phyloP scores from a whole-genome alignment of 179 eudicot genomes.

The Amaranthus tricolor region DNA sequence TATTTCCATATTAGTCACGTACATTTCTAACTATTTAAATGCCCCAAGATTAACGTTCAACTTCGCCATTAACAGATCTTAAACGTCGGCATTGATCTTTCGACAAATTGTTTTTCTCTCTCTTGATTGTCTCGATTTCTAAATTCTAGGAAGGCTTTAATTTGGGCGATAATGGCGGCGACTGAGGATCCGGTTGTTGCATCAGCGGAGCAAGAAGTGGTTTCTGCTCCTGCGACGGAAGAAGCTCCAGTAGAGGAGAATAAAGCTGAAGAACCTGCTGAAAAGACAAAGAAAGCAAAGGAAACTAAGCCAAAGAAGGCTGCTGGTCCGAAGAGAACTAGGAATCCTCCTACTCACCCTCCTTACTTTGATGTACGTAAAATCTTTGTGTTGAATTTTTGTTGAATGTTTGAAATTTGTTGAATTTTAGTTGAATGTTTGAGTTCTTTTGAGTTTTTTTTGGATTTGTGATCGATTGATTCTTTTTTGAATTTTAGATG shows the following conservation, averaged over 20 bases:
- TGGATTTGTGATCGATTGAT: not conserved
- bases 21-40: constrained; percentile 49
- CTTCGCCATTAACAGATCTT: constrained; percentile 17
- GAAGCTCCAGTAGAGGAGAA: constrained; percentile 19
- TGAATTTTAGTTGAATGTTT: not conserved
- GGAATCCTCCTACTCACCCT: constrained; percentile 42
- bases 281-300: constrained; percentile 26
- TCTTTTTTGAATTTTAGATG: constrained; percentile 38
- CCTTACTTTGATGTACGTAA: constrained; percentile 48
- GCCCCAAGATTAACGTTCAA: constrained; percentile 18
- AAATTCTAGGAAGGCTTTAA: not conserved
- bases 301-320: constrained; percentile 38
- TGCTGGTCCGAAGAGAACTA: constrained; percentile 27
- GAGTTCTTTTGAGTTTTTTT: not conserved
- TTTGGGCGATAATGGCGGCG: constrained; percentile 26
- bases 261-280: constrained; percentile 15
- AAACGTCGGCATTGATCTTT: constrained; percentile 8
- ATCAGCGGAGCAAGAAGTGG: constrained; percentile 18
- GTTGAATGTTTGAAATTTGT: not conserved
- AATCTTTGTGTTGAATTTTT: no score
- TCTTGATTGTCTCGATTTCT: not conserved
- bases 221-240: constrained; percentile 25
- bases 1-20: constrained; percentile 25
- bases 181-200: constrained; percentile 20
- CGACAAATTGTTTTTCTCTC: not conserved